These are phyloP conservation scores for Ceratobasidium sp. DNA, from an alignment of 1,284 basidiomycete species.

Conservation along the genomic window DNA sequence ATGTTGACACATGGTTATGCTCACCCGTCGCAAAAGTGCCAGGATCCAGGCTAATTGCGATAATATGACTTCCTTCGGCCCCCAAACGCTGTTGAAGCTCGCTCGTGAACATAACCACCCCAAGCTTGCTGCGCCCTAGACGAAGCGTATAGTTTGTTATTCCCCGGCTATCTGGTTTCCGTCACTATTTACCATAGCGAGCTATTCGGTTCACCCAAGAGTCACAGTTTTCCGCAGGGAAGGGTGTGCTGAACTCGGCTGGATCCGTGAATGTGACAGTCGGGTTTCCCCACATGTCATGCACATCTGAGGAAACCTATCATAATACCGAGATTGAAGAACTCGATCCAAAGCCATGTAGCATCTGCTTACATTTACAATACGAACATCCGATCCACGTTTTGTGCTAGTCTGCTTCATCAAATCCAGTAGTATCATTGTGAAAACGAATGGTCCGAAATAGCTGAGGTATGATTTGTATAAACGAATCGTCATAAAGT, in stretches of 20 bases:
- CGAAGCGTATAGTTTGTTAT: not conserved
- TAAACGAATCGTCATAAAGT: too few species aligned
- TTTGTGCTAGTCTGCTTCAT: not conserved
- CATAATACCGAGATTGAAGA: not conserved
- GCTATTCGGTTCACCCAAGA: not conserved
- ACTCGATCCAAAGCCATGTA: too few species aligned
- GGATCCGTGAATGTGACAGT: not conserved
- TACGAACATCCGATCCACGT: not conserved
- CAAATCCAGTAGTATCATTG: not conserved
- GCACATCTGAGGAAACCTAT: not conserved
- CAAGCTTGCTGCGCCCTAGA: conserved; percentile 37
- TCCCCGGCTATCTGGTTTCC: too few species aligned
- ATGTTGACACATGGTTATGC: not conserved
- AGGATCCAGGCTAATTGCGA: conserved; percentile 40
- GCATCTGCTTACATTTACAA: not conserved
- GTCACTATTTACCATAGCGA: not conserved
- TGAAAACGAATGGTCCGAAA: conserved; percentile 2
- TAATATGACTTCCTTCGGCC: conserved; percentile 40
- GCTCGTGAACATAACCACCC: conserved; percentile 43
- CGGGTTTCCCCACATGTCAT: not conserved
- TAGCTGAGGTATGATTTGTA: not conserved
- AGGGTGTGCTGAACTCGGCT: not conserved
- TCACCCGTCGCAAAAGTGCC: conserved; percentile 42
- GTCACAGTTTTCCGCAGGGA: not conserved
- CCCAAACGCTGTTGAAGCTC: conserved; percentile 43